phyloP scores from a whole-genome alignment of 345 rosid genomes.

The Eutrema heterophyllum region DNA sequence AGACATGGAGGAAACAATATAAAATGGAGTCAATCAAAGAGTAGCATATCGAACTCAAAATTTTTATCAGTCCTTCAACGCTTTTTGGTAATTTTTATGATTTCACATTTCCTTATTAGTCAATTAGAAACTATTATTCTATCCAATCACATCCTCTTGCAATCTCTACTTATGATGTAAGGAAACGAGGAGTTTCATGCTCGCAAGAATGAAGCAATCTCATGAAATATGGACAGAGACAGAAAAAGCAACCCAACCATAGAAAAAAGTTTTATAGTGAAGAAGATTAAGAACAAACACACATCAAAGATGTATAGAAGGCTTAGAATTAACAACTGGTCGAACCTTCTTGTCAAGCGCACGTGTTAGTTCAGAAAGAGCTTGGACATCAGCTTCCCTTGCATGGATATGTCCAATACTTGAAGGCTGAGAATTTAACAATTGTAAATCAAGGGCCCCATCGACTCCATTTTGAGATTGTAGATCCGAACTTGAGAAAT shows the following conservation, averaged over 20 bases:
- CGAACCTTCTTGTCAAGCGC: constrained; percentile 58
- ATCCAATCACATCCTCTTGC: not conserved
- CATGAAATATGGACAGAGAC: constrained; percentile 1
- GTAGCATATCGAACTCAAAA: not conserved
- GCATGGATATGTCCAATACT: constrained; percentile 38
- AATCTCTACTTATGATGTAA: not conserved
- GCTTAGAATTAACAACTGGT: constrained; percentile 5
- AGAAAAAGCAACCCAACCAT: not conserved
- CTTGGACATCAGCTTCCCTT: constrained; percentile 59
- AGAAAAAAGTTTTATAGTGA: not conserved
- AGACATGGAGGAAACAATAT: not conserved
- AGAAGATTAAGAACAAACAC: not conserved
- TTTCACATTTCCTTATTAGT: not conserved
- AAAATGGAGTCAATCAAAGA: not conserved
- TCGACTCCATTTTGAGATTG: constrained; percentile 36
- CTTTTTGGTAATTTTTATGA: not conserved
- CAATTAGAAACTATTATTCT: not conserved
- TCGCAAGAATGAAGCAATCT: not conserved
- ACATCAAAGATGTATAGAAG: not conserved
- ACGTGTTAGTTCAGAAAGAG: constrained; percentile 50
- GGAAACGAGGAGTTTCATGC: not conserved
- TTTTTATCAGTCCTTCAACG: not conserved
- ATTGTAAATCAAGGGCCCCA: constrained; percentile 36
- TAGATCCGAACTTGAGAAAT: constrained; percentile 35
- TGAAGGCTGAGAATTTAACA: constrained; percentile 40